A percentile compares a stretch with the other conserved stretches of the same genome.
These are phyloP conservation scores for Plasmodium vivax DNA, from an alignment of 169 alveolate genomes.

Conservation along the genomic window DNA sequence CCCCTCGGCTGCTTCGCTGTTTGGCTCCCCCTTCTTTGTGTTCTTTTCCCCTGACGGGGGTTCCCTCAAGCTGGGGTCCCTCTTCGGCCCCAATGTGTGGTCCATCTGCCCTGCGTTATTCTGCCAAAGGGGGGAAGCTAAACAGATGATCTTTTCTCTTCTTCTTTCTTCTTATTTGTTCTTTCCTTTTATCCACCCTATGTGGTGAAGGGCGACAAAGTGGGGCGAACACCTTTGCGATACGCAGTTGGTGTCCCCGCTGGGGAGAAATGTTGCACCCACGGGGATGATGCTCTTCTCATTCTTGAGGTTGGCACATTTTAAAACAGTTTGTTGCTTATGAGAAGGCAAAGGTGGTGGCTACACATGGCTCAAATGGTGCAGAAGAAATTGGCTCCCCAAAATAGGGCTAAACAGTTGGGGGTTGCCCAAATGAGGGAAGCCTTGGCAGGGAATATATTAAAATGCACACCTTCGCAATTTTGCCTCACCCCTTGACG, in stretches of 20 bases:
- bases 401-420: background rate
- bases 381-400: background rate
- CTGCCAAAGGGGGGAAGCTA: background rate
- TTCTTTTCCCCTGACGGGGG: background rate
- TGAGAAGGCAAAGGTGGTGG: background rate
- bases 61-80: background rate
- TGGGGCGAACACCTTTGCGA: background rate
- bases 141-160: background rate
- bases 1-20: background rate
- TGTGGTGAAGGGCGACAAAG: background rate
- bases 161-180: background rate
- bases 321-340: background rate
- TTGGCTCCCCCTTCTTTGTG: background rate
- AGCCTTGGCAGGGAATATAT: background rate
- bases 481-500: background rate
- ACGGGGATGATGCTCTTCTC: background rate
- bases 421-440: background rate
- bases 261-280: background rate
- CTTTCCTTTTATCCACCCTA: background rate
- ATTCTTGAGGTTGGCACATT: background rate
- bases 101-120: background rate
- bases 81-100: background rate
- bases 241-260: background rate
- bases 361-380: background rate
- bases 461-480: background rate